Evolutionary conservation across 1,139 yeast genomes (phyloP), one percentile per base, ranked within the genome.

Genomic region (Candida albicans): DNA sequence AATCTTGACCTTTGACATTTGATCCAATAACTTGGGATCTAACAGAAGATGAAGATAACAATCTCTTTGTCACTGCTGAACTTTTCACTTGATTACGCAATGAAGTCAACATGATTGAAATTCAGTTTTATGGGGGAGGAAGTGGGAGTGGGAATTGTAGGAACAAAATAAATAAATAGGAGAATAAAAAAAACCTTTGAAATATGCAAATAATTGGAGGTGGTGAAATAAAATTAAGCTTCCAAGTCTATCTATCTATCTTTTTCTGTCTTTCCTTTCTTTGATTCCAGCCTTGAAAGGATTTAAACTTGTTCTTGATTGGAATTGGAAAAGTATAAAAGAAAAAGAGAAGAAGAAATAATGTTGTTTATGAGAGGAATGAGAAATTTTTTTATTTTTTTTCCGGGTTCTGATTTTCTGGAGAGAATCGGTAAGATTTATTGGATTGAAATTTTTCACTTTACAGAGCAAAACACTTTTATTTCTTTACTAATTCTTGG

Each of bases 1-100:
- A 66, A 42, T 72, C 73, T 51, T 68, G 67, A 51, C 84, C 85
- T 55, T 77, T 77, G 50, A 78, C 65, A 51, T 71, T 66, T 39
- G 65, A 52, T 30, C 78, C 78, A 48, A 72, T 65, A 47, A 70
- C 67, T 57, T 73, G 77, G 37, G 55, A 52, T 45, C 59, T 54
- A 30, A 61, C 60, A 15, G 59, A 44, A 28, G 71, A 52, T 24
- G 62, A 51, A 37, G 74, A 66, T 51, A 71, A 68, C 8, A 39
- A 47, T 49, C 61, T 52, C 30, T 47, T 46, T 18, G 48, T 18
- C 22, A 18, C 27, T 35, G 44, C 27, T 13, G 35, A 8, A 33
- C 49, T 41, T 43, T 47, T 44, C 10, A 43, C 36, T 28, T 47
- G 45, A 26, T 35, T 35, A 43, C 49, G 50, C 32, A 48, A 35